These are phyloP conservation scores for Alnus glutinosa DNA, from an alignment of 306 rosid species.

Conservation along the genomic window DNA sequence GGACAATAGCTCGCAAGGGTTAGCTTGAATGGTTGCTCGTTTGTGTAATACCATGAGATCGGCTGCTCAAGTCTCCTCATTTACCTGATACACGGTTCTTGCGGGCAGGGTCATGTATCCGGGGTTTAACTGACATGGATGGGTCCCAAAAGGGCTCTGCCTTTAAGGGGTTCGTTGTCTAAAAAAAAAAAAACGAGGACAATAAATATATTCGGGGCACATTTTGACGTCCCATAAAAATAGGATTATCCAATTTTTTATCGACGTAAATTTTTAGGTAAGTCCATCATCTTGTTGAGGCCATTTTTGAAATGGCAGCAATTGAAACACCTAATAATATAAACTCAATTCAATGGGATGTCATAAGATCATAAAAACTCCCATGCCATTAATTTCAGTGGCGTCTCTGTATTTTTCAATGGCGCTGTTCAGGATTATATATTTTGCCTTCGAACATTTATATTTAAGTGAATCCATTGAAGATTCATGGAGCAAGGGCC, in stretches of 20 bases:
- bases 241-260: no score
- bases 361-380: not conserved
- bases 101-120: no score
- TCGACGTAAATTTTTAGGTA: not conserved
- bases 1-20: not conserved
- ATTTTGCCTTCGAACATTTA: not conserved
- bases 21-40: no score
- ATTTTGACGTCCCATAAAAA: not conserved
- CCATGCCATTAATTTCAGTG: not conserved
- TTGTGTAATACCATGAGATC: no score
- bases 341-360: not conserved
- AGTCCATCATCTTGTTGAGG: not conserved
- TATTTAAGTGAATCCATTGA: not conserved
- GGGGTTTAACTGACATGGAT: no score
- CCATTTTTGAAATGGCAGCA: not conserved
- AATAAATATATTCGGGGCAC: not conserved
- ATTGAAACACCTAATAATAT: not conserved
- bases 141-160: no score
- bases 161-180: no score
- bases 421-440: not conserved
- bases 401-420: not conserved
- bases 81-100: no score
- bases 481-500: not conserved
- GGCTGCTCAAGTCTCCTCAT: no score
- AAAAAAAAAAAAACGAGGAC: no score